These are phyloP conservation scores for Closterium sp. DNA, from an alignment of 139 green algal species.

Conservation along the genomic window DNA sequence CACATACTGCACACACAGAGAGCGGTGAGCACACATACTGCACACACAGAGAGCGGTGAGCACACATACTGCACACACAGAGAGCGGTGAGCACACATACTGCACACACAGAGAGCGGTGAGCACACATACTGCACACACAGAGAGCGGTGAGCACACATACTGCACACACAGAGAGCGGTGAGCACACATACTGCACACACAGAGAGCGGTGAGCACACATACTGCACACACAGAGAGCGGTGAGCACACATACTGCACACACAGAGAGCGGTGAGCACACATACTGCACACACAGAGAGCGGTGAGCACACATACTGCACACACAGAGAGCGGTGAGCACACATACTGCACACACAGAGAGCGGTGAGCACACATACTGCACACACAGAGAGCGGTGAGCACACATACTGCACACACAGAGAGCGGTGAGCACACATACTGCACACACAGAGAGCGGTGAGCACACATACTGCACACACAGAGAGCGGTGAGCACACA, in stretches of 20 bases:
- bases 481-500: conserved; percentile 13
- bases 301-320: not conserved
- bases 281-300: conserved; percentile 9
- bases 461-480: conserved; percentile 6
- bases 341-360: not conserved
- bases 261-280: not conserved
- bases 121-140: no score
- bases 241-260: not conserved
- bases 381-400: no score
- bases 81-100: no score
- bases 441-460: no score
- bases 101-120: no score
- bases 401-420: no score
- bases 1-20: conserved; percentile 12
- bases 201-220: conserved; percentile 14
- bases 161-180: no score
- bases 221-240: not conserved
- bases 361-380: no score
- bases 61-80: not conserved
- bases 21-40: not conserved
- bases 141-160: no score
- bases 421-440: no score
- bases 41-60: not conserved
- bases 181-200: conserved; percentile 8
- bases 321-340: not conserved